Base-by-base conservation (phyloP, 495 filamentous ascomycete species). In the Neurospora sp. region DNA sequence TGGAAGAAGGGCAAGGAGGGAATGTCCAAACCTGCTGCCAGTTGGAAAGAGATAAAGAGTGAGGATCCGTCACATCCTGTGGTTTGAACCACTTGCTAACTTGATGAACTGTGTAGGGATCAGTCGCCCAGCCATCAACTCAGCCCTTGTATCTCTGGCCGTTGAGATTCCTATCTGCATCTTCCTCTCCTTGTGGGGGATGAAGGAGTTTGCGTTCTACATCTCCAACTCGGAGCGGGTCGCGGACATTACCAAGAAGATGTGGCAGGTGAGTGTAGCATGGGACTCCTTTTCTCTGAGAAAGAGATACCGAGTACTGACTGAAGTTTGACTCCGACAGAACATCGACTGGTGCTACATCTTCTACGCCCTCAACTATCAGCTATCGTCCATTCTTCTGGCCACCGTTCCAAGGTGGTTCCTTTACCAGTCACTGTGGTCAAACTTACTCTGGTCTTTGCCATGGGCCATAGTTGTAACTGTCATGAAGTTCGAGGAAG, bases 341-440 rank as follows among this genome's bases (percentile, higher is more conserved):
- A 90, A 83, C 3, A 89, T 90, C 48, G 89, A 91, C 76, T 91
- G 90, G 91, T 92, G 90, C 79, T 93, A 93, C 79, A 89, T 93
- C 70, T 90, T 93, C 79, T 93, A 92, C 76, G 91, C 89, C 0
- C 69, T 88, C 35, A 86, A 84, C 18, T 89, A 86, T n/a, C 90
- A 92, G 76, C 80, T 93, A 9, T 87, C 90, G 0, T 84, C 88
- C 3, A 84, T 93, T 8, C 81, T 93, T 3, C 82, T 92, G 3
- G 90, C 91, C 0, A 92, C 91, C 0, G 79, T 82, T 14, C 89
- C 91, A 6, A 83, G 83, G 18, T 93, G 90, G 90, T 93, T 91
- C 77, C 83, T 93, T 8, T 87, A 85, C 72, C 91, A 92, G 81
- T 85, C 87, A 5, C 79, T 93, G 5, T 84, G 80, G 16, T 89